These are phyloP conservation scores for Arabidopsis hybrid DNA, from an alignment of 441 rosid genomes.

Conservation along the genomic window DNA sequence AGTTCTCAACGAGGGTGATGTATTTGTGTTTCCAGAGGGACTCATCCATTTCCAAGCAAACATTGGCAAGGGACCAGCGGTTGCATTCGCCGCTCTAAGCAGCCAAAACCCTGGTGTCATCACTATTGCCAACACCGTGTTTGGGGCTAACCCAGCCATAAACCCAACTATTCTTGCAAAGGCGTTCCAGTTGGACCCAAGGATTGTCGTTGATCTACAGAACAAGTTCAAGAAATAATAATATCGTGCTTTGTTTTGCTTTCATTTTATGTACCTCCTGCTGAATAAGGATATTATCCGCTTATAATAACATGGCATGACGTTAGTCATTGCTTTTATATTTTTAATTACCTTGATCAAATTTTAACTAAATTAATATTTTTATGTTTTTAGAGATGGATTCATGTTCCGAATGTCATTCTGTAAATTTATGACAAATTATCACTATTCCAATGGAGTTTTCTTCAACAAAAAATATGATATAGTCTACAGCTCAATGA, in stretches of 20 bases:
- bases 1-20: slow-evolving; percentile 47
- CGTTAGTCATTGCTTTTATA: too few relatives aligned
- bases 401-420: too few relatives aligned
- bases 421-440: too few relatives aligned
- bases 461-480: too few relatives aligned
- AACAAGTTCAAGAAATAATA: slow-evolving; percentile 27
- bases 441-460: too few relatives aligned
- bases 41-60: slow-evolving; percentile 51
- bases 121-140: slow-evolving; percentile 43
- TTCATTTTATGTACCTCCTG: not conserved
- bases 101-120: slow-evolving; percentile 55
- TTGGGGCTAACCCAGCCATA: slow-evolving; percentile 45
- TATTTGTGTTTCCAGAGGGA: slow-evolving; percentile 56
- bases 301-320: too few relatives aligned
- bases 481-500: too few relatives aligned
- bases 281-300: too few relatives aligned
- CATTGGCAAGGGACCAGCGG: slow-evolving; percentile 18
- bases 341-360: not conserved
- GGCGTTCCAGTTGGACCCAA: slow-evolving; percentile 45
- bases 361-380: not conserved
- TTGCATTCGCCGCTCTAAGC: slow-evolving; percentile 48
- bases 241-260: not conserved
- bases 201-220: slow-evolving; percentile 26
- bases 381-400: too few relatives aligned
- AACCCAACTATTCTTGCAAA: slow-evolving; percentile 37